Evolutionary conservation across 257 asterid species (phyloP).

Genomic region (Solanum lycopersicoides): DNA sequence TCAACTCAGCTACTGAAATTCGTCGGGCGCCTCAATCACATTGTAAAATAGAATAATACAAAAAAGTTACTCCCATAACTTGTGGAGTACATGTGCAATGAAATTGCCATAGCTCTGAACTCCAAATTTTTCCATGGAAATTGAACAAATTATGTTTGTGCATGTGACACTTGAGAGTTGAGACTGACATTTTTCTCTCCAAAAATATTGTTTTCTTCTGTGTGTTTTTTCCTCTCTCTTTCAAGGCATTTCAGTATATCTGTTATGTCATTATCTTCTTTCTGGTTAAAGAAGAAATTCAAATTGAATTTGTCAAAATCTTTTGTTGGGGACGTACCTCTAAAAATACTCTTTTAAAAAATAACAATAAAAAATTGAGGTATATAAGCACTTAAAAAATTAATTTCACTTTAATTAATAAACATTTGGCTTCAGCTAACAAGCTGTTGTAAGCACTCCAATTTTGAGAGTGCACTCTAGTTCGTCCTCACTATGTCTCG

Average conservation of each 20-base stretch:
- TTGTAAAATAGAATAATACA: not conserved
- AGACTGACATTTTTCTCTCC: not conserved
- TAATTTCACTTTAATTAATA: not conserved
- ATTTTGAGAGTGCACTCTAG: not conserved
- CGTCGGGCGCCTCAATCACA: fast-evolving
- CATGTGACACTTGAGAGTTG: not conserved
- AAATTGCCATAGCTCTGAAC: not conserved
- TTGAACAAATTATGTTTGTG: constrained; percentile 3
- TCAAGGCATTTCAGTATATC: not conserved
- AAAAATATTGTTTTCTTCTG: not conserved
- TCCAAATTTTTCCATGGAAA: constrained; percentile 1
- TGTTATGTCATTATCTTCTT: not conserved
- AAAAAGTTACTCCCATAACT: not conserved
- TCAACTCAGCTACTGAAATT: not conserved
- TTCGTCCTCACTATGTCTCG: not conserved
- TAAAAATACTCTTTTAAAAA: not conserved
- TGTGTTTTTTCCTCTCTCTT: not conserved
- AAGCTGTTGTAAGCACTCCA: not conserved
- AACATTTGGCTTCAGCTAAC: not conserved
- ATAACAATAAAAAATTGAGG: not conserved
- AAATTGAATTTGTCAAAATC: not conserved
- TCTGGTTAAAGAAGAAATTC: not conserved
- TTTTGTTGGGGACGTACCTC: not conserved
- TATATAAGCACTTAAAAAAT: too few relatives aligned
- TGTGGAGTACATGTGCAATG: not conserved